Evolutionary conservation across 768 basidiomycete genomes (phyloP), one percentile per base, ranked within the genome.

Genomic region (Rhodotorula taiwanensis): DNA sequence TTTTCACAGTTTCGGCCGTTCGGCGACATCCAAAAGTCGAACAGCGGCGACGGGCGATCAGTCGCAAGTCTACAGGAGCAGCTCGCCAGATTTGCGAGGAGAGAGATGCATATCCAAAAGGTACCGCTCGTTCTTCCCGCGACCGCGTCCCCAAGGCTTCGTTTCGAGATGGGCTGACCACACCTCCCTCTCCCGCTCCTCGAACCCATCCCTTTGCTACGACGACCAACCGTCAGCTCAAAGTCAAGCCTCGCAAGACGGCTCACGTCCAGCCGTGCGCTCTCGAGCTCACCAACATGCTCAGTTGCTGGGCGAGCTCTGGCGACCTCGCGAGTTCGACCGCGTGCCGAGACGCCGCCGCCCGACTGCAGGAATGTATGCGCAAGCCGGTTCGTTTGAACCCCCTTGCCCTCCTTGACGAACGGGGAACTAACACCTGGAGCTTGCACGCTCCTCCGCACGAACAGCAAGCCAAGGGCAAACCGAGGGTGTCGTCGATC

Each of bases 251-350:
- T 14, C 54, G 53, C 21, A 62, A 65, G 48, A 48, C 50, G 33
- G 31, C 55, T 15, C 55, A 66, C 58, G 61, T 70, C 23, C 62
- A 62, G 61, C 79, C 85, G 73, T 88, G 87, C 74, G 83, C 81
- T 9, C 75, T 81, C 33, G 84, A 89, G 75, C 80, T 92, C 59
- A 80, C 84, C 23, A 77, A 81, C 49, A 87, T 93, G 87, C 83
- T 93, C 39, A 83, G 84, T 41, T 93, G 89, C 75, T 91, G 88
- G 88, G 87, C 89, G 31, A 86, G 86, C 21, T 81, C 81, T 11
- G 76, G 78, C 20, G 89, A 92, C 74, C 64, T 85, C 41, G 78
- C 79, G 55, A 83, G 83, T 18, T 76, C 78, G 8, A 76, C 74
- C 2, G 74, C 77, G 20, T 93, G 89, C 74, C 78, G 80, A 69